Conservation (phyloP, 768 basidiomycete species). For the Kwoniella europaea region DNA sequence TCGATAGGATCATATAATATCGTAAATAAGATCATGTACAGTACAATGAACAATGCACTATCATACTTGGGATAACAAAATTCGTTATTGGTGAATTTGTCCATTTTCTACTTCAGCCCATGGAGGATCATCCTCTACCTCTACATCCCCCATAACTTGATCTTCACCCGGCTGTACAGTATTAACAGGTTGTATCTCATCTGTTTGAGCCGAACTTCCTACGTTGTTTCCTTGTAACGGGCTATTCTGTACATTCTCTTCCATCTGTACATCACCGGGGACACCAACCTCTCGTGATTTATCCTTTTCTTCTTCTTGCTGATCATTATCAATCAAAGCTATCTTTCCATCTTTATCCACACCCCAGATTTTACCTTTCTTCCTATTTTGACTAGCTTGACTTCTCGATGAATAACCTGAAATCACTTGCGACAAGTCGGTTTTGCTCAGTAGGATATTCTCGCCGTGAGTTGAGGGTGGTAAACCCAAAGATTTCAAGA, state of each 20-base stretch:
- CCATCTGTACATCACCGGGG: not conserved
- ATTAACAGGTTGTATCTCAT: too few relatives aligned
- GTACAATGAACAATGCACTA: not conserved
- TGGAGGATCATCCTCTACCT: conserved; percentile 23
- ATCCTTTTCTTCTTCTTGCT: not conserved
- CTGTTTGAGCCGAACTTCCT: too few relatives aligned
- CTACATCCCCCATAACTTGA: conserved; percentile 1
- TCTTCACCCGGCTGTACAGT: not conserved
- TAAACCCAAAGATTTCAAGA: conserved; percentile 6
- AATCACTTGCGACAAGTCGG: conserved; percentile 8
- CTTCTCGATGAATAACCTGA: not conserved
- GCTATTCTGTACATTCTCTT: not conserved
- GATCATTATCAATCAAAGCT: not conserved
- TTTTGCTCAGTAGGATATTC: not conserved
- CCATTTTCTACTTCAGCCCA: conserved; percentile 17
- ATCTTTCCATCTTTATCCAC: conserved; percentile 1
- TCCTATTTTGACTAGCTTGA: not conserved
- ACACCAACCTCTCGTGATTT: not conserved
- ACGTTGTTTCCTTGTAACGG: too few relatives aligned
- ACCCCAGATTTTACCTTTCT: not conserved
- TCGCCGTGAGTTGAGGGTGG: conserved; percentile 15
- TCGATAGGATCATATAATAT: not conserved
- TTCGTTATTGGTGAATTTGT: not conserved
- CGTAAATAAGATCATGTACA: not conserved
- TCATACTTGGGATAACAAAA: not conserved